Percentiles rank a stretch among this genome's conserved stretches.
Evolutionary conservation across 1,284 basidiomycete genomes (phyloP).

Genomic region (Ceratobasidium sp.): DNA sequence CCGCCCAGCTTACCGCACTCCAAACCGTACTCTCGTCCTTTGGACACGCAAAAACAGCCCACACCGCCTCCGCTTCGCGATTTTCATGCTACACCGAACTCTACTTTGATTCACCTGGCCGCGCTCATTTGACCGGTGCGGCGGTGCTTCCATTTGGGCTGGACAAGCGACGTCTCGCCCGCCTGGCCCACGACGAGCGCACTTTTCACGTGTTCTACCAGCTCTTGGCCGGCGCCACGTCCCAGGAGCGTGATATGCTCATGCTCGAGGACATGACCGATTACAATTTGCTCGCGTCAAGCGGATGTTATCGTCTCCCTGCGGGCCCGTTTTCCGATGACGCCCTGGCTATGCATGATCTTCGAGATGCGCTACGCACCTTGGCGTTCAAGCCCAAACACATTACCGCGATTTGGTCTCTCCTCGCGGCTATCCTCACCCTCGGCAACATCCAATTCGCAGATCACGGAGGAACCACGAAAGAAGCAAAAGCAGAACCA

Average conservation of each 20-base stretch:
- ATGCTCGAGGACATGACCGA: conserved; percentile 86
- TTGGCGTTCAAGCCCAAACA: conserved; percentile 94
- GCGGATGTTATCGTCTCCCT: conserved; percentile 87
- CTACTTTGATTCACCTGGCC: conserved; percentile 85
- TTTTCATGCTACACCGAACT: conserved; percentile 90
- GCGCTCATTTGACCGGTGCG: conserved; percentile 72
- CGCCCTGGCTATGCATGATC: conserved; percentile 83
- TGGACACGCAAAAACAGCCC: conserved; percentile 87
- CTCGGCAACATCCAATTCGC: conserved; percentile 87
- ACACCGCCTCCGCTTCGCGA: conserved; percentile 90
- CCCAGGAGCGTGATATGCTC: conserved; percentile 81
- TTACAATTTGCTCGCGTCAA: conserved; percentile 85
- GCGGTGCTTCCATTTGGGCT: conserved; percentile 88
- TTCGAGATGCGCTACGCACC: conserved; percentile 82
- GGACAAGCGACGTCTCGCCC: conserved; percentile 85
- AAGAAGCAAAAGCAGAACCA: conserved; percentile 50
- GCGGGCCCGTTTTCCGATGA: conserved; percentile 90
- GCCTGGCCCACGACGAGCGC: conserved; percentile 86
- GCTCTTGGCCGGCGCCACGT: conserved; percentile 84
- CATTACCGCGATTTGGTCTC: conserved; percentile 81
- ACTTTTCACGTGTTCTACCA: conserved; percentile 96
- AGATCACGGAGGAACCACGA: conserved; percentile 59
- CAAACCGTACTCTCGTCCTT: conserved; percentile 87
- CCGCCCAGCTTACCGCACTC: conserved; percentile 84
- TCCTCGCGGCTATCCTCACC: conserved; percentile 85